These are phyloP conservation scores for Phytophthora chlamydospora DNA, from an alignment of 352 stramenopile genomes.

Conservation along the genomic window DNA sequence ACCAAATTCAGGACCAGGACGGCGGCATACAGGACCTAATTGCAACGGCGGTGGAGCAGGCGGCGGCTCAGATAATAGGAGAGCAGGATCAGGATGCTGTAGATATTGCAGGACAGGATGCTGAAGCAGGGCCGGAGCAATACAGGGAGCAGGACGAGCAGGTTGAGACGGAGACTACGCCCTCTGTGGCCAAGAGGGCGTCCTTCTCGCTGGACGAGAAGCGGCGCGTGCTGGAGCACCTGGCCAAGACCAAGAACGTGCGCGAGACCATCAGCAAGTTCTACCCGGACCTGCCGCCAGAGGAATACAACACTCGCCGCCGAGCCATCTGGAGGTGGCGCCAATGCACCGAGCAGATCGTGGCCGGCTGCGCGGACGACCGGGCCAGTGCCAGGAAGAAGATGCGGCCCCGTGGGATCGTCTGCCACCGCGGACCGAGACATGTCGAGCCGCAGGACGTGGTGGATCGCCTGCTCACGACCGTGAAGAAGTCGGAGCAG, in stretches of 20 bases:
- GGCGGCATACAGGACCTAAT: slow-evolving; percentile 21
- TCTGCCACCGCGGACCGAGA: slow-evolving; percentile 26
- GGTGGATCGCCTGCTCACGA: slow-evolving; percentile 27
- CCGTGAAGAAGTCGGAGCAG: slow-evolving; percentile 23
- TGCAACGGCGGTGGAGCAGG: slow-evolving; percentile 17
- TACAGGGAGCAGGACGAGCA: neutral
- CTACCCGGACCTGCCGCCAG: slow-evolving; percentile 23
- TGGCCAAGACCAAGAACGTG: slow-evolving; percentile 19
- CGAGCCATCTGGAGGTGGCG: slow-evolving; percentile 27
- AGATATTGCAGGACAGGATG: neutral
- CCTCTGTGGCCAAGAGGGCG: slow-evolving; percentile 2
- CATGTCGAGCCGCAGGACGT: slow-evolving; percentile 26
- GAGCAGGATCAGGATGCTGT: neutral
- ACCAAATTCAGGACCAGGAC: slow-evolving; percentile 8
- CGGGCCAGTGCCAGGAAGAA: slow-evolving; percentile 40
- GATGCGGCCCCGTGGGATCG: slow-evolving; percentile 34
- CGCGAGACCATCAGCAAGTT: slow-evolving; percentile 27
- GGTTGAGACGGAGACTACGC: neutral
- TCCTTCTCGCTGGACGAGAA: slow-evolving; percentile 34
- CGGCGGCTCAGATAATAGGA: slow-evolving; percentile 1
- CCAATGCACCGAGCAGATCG: slow-evolving; percentile 29
- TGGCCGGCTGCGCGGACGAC: slow-evolving; percentile 28
- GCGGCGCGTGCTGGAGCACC: slow-evolving; percentile 30
- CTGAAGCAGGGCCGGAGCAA: neutral
- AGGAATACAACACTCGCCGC: slow-evolving; percentile 29